Percentiles rank a stretch among this genome's conserved stretches.
Conservation (phyloP, 1,284 basidiomycete genomes). For the Ceratobasidium papillatum region DNA sequence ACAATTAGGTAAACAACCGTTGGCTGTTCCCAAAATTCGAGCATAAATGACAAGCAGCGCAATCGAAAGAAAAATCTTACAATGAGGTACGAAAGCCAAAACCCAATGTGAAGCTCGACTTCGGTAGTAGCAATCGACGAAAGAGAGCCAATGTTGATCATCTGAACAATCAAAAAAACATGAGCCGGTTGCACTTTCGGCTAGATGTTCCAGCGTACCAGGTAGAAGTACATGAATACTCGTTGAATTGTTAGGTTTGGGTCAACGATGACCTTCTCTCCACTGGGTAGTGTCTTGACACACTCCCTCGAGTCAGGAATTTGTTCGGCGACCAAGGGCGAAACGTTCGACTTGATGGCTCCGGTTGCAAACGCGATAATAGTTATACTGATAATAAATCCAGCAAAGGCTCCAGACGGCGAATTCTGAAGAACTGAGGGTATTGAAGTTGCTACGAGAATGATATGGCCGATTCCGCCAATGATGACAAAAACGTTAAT, state of each 20-base stretch:
- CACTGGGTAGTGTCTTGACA: slow-evolving; percentile 46
- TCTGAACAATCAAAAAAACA: neutral
- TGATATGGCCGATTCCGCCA: slow-evolving; percentile 20
- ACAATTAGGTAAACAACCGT: slow-evolving; percentile 53
- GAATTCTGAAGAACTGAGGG: slow-evolving; percentile 42
- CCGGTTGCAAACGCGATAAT: slow-evolving; percentile 55
- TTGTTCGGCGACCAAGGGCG: slow-evolving; percentile 53
- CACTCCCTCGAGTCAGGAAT: slow-evolving; percentile 43
- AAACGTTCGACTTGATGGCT: slow-evolving; percentile 53
- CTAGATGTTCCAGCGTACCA: slow-evolving; percentile 43
- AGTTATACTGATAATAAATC: slow-evolving; percentile 53
- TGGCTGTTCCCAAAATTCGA: slow-evolving; percentile 49
- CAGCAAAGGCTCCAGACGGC: slow-evolving; percentile 52
- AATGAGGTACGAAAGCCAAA: slow-evolving; percentile 49
- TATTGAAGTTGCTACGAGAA: slow-evolving; percentile 6
- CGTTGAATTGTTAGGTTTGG: slow-evolving; percentile 52
- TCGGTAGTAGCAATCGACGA: slow-evolving; percentile 54
- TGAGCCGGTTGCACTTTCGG: neutral
- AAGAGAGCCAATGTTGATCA: slow-evolving; percentile 50
- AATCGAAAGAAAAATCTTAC: neutral
- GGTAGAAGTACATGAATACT: slow-evolving; percentile 46
- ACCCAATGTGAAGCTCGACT: slow-evolving; percentile 53
- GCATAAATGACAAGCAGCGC: slow-evolving; percentile 8
- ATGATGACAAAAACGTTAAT: slow-evolving; percentile 10
- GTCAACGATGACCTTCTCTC: slow-evolving; percentile 56